phyloP scores from a whole-genome alignment of 2,329 filamentous ascomycete genomes.

The Kalmusia sp. region DNA sequence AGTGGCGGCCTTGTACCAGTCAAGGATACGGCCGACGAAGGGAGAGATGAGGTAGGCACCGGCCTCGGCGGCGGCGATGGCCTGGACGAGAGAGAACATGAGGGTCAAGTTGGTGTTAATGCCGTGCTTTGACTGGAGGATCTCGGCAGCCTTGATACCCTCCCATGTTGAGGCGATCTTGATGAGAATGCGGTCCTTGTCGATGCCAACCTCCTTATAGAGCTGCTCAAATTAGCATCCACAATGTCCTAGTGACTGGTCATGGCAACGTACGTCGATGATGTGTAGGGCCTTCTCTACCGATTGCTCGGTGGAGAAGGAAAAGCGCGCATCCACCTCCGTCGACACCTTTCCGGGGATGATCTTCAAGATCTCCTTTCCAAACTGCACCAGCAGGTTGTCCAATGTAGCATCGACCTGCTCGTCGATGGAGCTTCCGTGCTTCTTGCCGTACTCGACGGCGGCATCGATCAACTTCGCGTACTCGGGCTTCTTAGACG shows the following conservation, averaged over 20 bases:
- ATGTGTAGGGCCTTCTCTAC: conserved; percentile 97
- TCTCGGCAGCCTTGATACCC: conserved; percentile 98
- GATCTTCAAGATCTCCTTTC: conserved; percentile 95
- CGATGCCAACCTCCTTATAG: conserved; percentile 90
- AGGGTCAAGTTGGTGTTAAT: conserved; percentile 99
- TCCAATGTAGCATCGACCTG: conserved; percentile 92
- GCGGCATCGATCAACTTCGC: conserved; percentile 88
- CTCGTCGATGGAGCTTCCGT: conserved; percentile 71
- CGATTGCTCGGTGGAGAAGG: conserved; percentile 91
- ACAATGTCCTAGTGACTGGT: neutral
- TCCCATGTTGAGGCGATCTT: conserved; percentile 99
- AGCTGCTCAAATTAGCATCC: conserved; percentile 65
- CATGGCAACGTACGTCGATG: conserved; percentile 74
- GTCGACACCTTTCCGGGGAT: conserved; percentile 99
- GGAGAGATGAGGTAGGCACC: conserved; percentile 97
- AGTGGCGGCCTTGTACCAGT: conserved; percentile 97
- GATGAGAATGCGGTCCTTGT: conserved; percentile 95
- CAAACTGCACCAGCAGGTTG: conserved; percentile 95
- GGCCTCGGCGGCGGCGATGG: conserved; percentile 94
- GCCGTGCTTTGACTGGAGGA: conserved; percentile 92
- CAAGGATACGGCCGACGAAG: conserved; percentile 98
- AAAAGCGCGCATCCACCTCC: conserved; percentile 95
- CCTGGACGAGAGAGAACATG: conserved; percentile 96
- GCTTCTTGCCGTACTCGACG: conserved; percentile 82
- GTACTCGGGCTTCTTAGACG: conserved; percentile 98